Evolutionary conservation across 176 grass and related monocot genomes (phyloP).

Genomic region (Avena insularis): DNA sequence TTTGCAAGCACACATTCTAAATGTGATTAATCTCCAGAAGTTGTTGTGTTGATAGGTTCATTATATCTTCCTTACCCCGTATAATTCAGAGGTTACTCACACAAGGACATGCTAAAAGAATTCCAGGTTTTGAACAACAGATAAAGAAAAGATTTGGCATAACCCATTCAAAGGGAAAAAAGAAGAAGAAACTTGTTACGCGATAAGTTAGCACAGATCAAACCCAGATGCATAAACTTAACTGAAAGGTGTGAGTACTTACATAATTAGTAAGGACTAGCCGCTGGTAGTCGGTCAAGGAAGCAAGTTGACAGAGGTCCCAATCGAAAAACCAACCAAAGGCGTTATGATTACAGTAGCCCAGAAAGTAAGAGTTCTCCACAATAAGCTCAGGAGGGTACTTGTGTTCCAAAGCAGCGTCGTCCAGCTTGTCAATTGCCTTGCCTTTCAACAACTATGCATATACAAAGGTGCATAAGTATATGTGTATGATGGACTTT

Average conservation of each 20-base stretch:
- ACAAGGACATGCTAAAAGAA: neutral
- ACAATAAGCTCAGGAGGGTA: slow-evolving; percentile 14
- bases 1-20: too few species aligned
- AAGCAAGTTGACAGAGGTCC: neutral
- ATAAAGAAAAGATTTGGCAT: too few species aligned
- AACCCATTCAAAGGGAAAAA: too few species aligned
- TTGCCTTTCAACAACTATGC: neutral
- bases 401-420: neutral
- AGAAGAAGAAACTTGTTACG: too few species aligned
- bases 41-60: too few species aligned
- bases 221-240: too few species aligned
- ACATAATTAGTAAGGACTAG: neutral
- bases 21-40: too few species aligned
- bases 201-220: too few species aligned
- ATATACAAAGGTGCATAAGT: neutral
- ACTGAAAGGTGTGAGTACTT: neutral
- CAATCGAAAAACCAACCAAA: neutral
- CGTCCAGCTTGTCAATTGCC: neutral
- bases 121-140: too few species aligned
- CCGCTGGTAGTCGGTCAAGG: slow-evolving; percentile 8
- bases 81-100: neutral
- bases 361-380: neutral
- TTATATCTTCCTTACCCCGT: neutral
- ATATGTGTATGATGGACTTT: too few species aligned
- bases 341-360: neutral